A percentile compares a stretch with the other conserved stretches of the same genome.
Conservation (phyloP, 139 green algal genomes). For the Penium margaritaceum region DNA sequence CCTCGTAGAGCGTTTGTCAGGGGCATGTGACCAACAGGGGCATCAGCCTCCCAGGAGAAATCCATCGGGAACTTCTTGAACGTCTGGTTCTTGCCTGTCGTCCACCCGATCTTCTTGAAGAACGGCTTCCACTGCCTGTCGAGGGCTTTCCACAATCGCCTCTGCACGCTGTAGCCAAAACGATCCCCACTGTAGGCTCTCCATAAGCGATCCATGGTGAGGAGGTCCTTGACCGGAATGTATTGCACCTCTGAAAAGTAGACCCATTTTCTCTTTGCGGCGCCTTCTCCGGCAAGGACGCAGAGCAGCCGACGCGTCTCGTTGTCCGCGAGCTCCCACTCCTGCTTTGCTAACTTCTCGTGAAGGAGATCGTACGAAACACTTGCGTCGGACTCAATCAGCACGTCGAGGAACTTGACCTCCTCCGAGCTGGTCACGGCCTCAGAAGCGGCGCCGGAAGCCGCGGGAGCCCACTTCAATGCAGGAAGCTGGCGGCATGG, state of each 20-base stretch:
- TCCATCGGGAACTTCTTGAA: slow-evolving; percentile 89
- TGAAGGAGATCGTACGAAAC: slow-evolving; percentile 76
- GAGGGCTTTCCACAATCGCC: slow-evolving; percentile 74
- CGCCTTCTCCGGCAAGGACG: slow-evolving; percentile 74
- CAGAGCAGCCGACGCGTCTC: slow-evolving; percentile 81
- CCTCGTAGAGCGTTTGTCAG: slow-evolving; percentile 92
- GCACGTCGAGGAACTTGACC: slow-evolving; percentile 10
- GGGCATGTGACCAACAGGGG: slow-evolving; percentile 81
- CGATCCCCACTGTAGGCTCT: slow-evolving; percentile 64
- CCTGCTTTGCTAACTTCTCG: slow-evolving; percentile 65
- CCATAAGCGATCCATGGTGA: slow-evolving; percentile 87
- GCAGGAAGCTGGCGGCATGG: neutral
- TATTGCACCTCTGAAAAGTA: slow-evolving; percentile 77
- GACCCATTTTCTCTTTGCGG: slow-evolving; percentile 75
- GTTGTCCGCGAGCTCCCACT: slow-evolving; percentile 87
- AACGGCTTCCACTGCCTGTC: slow-evolving; percentile 78
- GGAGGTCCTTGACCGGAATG: slow-evolving; percentile 73
- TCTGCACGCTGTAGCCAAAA: slow-evolving; percentile 91
- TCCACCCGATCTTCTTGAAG: slow-evolving; percentile 94
- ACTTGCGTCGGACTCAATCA: slow-evolving; percentile 54
- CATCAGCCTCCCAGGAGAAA: slow-evolving; percentile 79
- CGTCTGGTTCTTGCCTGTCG: slow-evolving; percentile 63
- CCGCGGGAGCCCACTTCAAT: neutral
- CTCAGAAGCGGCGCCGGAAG: neutral
- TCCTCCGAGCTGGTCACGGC: neutral